These are phyloP conservation scores for Protomyces gravidus DNA, from an alignment of 1,139 yeast species.

Conservation along the genomic window DNA sequence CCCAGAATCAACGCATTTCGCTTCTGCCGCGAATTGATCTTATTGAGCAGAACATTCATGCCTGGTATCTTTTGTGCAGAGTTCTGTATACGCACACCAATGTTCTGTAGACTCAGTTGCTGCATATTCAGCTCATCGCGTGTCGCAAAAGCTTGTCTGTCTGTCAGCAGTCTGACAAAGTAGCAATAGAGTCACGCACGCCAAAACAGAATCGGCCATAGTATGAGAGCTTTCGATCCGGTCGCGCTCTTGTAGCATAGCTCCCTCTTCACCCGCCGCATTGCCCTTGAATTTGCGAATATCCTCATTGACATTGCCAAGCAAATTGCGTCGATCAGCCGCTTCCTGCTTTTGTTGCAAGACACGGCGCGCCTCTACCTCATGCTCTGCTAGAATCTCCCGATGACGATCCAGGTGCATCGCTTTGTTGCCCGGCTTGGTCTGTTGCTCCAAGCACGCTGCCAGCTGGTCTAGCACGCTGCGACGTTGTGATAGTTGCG, in stretches of 20 bases:
- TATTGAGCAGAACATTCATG: conserved; percentile 64
- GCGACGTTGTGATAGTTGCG: conserved; percentile 41
- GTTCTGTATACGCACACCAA: conserved; percentile 60
- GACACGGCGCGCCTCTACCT: conserved; percentile 58
- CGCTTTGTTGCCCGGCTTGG: conserved; percentile 55
- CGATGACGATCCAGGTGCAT: conserved; percentile 81
- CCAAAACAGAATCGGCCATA: conserved; percentile 71
- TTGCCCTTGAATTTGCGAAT: conserved; percentile 46
- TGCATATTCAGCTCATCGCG: conserved; percentile 78
- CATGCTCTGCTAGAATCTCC: conserved; percentile 69
- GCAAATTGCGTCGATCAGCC: conserved; percentile 66
- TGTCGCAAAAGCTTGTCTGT: conserved; percentile 74
- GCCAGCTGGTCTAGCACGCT: conserved; percentile 43
- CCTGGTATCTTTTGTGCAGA: conserved; percentile 76
- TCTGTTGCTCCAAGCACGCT: conserved; percentile 54
- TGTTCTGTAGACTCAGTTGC: conserved; percentile 57
- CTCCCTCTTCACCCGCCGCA: conserved; percentile 51
- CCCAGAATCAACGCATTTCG: conserved; percentile 86
- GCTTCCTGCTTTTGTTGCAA: conserved; percentile 62
- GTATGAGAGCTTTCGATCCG: conserved; percentile 70
- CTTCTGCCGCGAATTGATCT: conserved; percentile 81
- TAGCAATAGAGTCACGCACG: conserved; percentile 34
- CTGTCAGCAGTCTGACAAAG: background rate
- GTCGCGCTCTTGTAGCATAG: conserved; percentile 69
- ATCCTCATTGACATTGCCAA: conserved; percentile 73